Evolutionary conservation across 495 filamentous ascomycete genomes (phyloP), one percentile per base, ranked within the genome.

Genomic region (Annulohypoxylon moriforme): DNA sequence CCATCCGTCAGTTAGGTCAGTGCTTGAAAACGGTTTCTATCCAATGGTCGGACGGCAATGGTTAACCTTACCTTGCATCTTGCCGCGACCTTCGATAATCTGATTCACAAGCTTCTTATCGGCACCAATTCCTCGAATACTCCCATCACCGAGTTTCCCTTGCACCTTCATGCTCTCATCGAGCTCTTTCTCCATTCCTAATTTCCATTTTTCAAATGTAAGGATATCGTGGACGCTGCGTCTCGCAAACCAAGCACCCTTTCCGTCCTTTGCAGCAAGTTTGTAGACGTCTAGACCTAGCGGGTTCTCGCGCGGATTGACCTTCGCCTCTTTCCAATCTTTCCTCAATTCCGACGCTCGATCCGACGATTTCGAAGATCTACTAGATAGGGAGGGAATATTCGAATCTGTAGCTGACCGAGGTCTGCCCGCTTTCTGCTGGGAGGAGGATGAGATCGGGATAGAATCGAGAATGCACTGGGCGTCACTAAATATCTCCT

Each of bases 191-290:
- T 82, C 75, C 77, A 91, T 78, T 4, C 84, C 90, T 62, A 77
- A 78, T 74, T 84, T 86, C 87, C 82, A 97, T 74, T 87, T 90
- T 11, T 82, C 79, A 76, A 96, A 98, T 0, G 88, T 81, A 20
- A 96, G 75, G 6, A 61, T 71, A 69, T 90, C 87, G 66, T 98
- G 94, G 14, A 98, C 84, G 72, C 93, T 97, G 27, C 93, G 84
- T 61, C 96, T 80, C 9, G 92, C 93, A 79, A 98, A 98, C 95
- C 95, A 98, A 3, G 89, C 84, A 0, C 95, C 96, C 52, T 90
- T 90, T 2, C 94, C 91, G 74, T 98, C 96, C 62, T 90, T 89
- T 0, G 90, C 89, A 0, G 83, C 77, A 25, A 96, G 82, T 76
- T 96, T 98, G 80, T 94, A 97, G 11, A 98, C 87, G 22, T 84